Conservation (phyloP, 768 basidiomycete species). For the Melanogaster broomeanus region DNA sequence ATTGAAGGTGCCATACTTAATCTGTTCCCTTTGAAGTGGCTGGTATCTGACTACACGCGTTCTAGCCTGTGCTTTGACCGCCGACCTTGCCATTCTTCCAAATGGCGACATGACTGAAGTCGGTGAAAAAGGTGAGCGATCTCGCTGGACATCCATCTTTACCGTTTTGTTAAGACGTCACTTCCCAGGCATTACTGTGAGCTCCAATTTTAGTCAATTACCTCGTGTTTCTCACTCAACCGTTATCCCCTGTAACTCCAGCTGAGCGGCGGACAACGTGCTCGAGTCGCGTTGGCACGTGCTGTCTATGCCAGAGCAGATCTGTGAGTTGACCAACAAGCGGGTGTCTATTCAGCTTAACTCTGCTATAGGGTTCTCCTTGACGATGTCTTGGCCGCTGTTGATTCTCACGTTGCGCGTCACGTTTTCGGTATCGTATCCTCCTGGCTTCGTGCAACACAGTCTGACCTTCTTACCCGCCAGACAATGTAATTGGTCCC, state of each 20-base stretch:
- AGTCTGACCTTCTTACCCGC: conserved; percentile 6
- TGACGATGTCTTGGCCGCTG: conserved; percentile 88
- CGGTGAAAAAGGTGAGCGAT: conserved; percentile 70
- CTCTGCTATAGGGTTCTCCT: conserved; percentile 57
- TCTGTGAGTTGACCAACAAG: conserved; percentile 47
- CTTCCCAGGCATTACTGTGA: conserved; percentile 55
- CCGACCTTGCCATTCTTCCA: conserved; percentile 77
- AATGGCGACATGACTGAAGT: conserved; percentile 86
- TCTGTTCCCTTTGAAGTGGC: neutral
- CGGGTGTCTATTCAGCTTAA: neutral
- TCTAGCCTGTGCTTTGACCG: conserved; percentile 79
- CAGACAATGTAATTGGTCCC: conserved; percentile 86
- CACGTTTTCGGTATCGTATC: conserved; percentile 69
- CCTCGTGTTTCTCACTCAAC: conserved; percentile 15
- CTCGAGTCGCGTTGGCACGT: conserved; percentile 80
- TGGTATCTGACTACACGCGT: neutral
- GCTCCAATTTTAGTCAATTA: conserved; percentile 16
- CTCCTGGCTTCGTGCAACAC: neutral
- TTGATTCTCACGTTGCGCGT: conserved; percentile 85
- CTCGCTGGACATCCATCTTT: neutral
- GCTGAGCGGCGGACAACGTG: conserved; percentile 84
- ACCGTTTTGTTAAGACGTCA: neutral
- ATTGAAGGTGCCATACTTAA: conserved; percentile 58
- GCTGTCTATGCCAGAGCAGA: conserved; percentile 93
- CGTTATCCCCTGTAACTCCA: conserved; percentile 23